Evolutionary conservation across 371 early-diverging fungal genomes (phyloP), one percentile per base, ranked within the genome.

Genomic region (Circinella umbellata): DNA sequence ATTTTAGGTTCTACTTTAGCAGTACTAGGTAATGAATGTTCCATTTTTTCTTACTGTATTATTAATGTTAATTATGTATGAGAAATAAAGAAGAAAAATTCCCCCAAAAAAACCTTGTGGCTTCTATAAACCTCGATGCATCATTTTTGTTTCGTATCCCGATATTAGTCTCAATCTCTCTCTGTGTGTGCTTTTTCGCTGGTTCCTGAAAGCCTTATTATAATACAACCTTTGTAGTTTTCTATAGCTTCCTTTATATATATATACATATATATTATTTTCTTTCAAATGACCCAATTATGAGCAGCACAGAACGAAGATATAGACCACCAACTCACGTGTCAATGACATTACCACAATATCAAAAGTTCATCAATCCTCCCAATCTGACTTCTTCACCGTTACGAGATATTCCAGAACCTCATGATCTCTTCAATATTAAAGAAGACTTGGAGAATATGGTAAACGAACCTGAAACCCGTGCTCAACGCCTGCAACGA

Each of bases 371-470:
- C 39, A 18, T 60, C 36, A 59, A 53, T 34, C 66, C 62, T 35
- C 54, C 66, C 15, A 54, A 53, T 65, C 35, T 68, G 34, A 42
- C 68, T 38, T 63, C 75, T 38, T 63, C 75, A 48, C 61, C 66
- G 18, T 61, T 69, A 39, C 14, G 72, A 61, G 64, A 73, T 74
- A 61, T 74, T 68, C 82, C 82, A n/a, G 74, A 76, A 51, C 70
- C 71, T 18, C 61, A 65, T 17, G 76, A 81, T 69, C 69, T 81
- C 1, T 64, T 74, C n/a, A 61, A 60, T 14, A 76, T 81, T 17
- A 77, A 77, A 63, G 69, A 69, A 37, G 78, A 81, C 69, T 63
- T 81, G 39, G 82, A 81, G 54, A 61, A 64, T 10, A 63, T 79
- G 49, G 49, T 76, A 8, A 62, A 72, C 11, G 62, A 63, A 37